Base-by-base conservation (phyloP, 148 eudicot genomes). In the Rhododendron vialii region DNA sequence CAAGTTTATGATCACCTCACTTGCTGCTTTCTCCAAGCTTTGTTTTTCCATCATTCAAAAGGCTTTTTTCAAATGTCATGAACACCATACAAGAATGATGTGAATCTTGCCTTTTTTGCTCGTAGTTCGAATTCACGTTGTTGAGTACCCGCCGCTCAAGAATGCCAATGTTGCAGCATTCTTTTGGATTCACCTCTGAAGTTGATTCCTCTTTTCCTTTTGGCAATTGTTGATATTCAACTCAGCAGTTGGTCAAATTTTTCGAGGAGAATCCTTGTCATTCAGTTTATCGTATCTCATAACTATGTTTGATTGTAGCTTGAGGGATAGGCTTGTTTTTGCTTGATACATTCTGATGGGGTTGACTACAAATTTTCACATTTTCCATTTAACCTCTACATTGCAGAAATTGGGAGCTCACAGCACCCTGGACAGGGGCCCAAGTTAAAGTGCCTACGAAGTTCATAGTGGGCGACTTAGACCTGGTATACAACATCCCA, bases 351-450 rank as follows among this genome's bases (percentile, higher is more conserved):
- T 50, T 50, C 53, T 50, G 14, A 12, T 10, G 53, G 13, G 53
- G 53, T 73, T 30, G 33, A 20, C 13, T 10, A 1, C 3, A 36
- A 1, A 11, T 45, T 26, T 7, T 9, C 20, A 1, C 11, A 13
- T 81, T 33, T 55, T 36, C 17, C 18, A 3, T 55, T 55, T 55
- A 15, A 15, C 22, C 15, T 20, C 10, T n/a, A 36, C 51, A 14
- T 48, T 88, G 87, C 71, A 91, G 93, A 57, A 88, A 84, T 33
- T 90, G 91, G 92, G 93, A 91, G 76, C 85, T 90, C 17, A 88
- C 88, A 43, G 93, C 92, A 74, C 82, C 90, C 22, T 91, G 92
- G 93, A 89, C 87, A 0, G 89, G 89, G 55, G 85, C 85, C 38
- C 86, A 90, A 86, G 67, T 91, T 0, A 85, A 82, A 48, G 93